These are phyloP conservation scores for Russula dissimulans DNA, from an alignment of 768 basidiomycete genomes.

Conservation along the genomic window DNA sequence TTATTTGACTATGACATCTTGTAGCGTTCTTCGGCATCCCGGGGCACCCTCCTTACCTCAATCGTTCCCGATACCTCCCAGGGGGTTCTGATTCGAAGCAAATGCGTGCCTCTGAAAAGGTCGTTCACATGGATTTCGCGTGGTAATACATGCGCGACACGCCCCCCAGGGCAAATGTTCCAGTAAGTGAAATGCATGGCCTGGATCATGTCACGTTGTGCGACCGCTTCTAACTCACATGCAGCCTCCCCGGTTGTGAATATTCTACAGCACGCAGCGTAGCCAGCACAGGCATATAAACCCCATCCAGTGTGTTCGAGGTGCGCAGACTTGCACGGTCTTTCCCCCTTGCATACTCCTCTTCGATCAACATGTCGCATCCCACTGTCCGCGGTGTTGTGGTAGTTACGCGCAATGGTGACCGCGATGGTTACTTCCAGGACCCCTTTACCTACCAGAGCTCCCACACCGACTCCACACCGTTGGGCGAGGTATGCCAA, in stretches of 20 bases:
- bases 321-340: conserved; percentile 18
- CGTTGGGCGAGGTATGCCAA: conserved; percentile 57
- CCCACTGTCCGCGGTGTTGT: conserved; percentile 66
- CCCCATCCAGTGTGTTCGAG: background rate
- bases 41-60: conserved; percentile 1
- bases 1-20: background rate
- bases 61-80: background rate
- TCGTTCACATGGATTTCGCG: conserved; percentile 15
- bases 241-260: conserved; percentile 5
- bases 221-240: conserved; percentile 5
- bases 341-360: conserved; percentile 11
- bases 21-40: background rate
- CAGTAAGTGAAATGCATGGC: conserved; percentile 14
- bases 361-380: conserved; percentile 25
- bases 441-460: conserved; percentile 59
- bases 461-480: conserved; percentile 58
- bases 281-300: conserved; percentile 10
- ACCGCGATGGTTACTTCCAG: conserved; percentile 60
- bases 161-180: conserved; percentile 7
- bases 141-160: conserved; percentile 14
- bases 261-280: background rate
- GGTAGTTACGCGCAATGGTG: conserved; percentile 71
- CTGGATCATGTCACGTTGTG: conserved; percentile 1
- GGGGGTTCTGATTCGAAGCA: background rate
- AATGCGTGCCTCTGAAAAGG: background rate